These are phyloP conservation scores for Scytalidium lignicola DNA, from an alignment of 2,329 filamentous ascomycete genomes.

Conservation along the genomic window DNA sequence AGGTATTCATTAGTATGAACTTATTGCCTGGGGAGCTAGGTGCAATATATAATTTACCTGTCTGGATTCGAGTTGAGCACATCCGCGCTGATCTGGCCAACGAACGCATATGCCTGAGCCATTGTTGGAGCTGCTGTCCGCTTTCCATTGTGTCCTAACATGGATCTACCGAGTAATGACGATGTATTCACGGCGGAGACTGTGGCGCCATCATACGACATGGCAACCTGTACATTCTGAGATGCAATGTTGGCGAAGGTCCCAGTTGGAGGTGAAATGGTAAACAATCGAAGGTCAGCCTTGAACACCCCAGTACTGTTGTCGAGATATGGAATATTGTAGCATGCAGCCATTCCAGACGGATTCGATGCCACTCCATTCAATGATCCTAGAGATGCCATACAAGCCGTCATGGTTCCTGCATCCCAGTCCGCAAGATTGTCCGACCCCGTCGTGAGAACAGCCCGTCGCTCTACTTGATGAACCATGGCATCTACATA, in stretches of 20 bases:
- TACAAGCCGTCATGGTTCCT: constrained; percentile 55
- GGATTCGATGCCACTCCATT: constrained; percentile 59
- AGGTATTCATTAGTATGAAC: constrained; percentile 34
- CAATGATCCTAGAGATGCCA: constrained; percentile 47
- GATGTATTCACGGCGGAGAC: constrained; percentile 38
- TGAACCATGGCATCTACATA: constrained; percentile 22
- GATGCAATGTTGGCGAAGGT: constrained; percentile 47
- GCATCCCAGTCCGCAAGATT: constrained; percentile 53
- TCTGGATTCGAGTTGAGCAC: constrained; percentile 51
- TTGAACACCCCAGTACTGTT: constrained; percentile 64
- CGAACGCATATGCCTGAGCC: constrained; percentile 61
- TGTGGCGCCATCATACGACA: constrained; percentile 50
- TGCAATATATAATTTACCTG: constrained; percentile 45
- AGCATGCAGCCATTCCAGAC: constrained; percentile 74
- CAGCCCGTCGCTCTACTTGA: constrained; percentile 21
- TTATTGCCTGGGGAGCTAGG: not conserved
- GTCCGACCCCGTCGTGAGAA: constrained; percentile 11
- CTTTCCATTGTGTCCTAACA: constrained; percentile 8
- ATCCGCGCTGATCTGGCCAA: constrained; percentile 60
- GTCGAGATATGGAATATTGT: constrained; percentile 71
- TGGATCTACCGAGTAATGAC: constrained; percentile 7
- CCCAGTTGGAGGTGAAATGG: constrained; percentile 54
- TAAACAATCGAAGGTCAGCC: constrained; percentile 71
- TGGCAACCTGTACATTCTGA: constrained; percentile 47
- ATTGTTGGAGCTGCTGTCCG: constrained; percentile 31